Evolutionary conservation across 805 yeast species (phyloP), one percentile per base, ranked within the genome.

Genomic region (Dipodascus albidus): DNA sequence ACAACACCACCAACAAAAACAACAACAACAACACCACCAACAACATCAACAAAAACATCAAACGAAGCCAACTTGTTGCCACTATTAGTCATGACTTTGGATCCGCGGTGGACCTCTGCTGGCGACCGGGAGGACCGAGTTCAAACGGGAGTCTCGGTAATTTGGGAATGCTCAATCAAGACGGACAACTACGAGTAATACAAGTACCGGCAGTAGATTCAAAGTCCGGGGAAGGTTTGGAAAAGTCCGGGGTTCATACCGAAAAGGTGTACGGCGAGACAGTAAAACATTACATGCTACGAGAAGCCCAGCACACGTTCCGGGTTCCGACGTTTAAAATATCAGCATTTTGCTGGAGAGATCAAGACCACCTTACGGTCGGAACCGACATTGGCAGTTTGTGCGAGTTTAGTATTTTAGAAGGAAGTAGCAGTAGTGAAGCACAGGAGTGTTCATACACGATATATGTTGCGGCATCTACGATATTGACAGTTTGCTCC

Each of bases 311-410:
- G 35, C 14, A 33, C 17, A 58, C 57, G 20, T 61, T 52, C 35
- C 6, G 44, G 3, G 41, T 56, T 41, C 48, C 27, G 17, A 53
- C 50, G 23, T 47, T 54, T 23, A 74, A 17, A 23, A 75, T 82
- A 3, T 73, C 81, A 1, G 64, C 77, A 35, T 75, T 70, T 57
- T 81, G 76, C 57, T 77, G 77, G 66, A 44, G 78, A 3, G 71
- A 73, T 8, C 60, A 70, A 3, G 67, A 70, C 2, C 68, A 62
- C 11, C 63, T 85, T 1, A 63, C 82, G 1, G 78, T 80, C 24
- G 91, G 90, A 0, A 74, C 79, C 2, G 64, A 71, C 2, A 75
- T 77, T 52, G 93, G 93, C 0, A 69, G 69, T 27, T 66, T 85
- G 8, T 81, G 80, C 0, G 88, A 83, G 60, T 82, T 74, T 54